A percentile compares a stretch with the other conserved stretches of the same genome.
phyloP scores from a whole-genome alignment of 1,284 basidiomycete genomes.

The Naganishia sp. region DNA sequence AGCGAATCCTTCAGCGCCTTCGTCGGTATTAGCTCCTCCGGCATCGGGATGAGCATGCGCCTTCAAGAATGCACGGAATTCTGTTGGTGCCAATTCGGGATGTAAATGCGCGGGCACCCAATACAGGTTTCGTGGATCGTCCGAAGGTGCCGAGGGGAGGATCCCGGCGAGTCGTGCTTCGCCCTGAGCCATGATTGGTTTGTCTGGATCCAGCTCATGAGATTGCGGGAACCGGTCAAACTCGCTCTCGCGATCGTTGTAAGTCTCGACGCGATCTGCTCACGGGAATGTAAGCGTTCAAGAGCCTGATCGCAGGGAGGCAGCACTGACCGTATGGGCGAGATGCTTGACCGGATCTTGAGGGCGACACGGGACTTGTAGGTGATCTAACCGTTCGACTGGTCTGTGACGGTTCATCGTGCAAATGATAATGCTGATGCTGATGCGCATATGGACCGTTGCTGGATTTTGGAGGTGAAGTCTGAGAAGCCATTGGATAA shows the following conservation, averaged over 20 bases:
- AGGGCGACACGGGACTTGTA: slow-evolving; percentile 20
- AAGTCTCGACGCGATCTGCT: neutral
- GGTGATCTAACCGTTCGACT: slow-evolving; percentile 4
- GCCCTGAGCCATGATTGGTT: slow-evolving; percentile 40
- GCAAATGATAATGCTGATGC: slow-evolving; percentile 34
- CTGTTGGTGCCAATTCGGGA: slow-evolving; percentile 93
- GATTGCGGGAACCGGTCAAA: slow-evolving; percentile 33
- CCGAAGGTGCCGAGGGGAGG: slow-evolving; percentile 2
- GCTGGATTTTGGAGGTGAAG: slow-evolving; percentile 36
- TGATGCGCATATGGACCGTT: slow-evolving; percentile 17
- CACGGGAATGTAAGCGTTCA: neutral
- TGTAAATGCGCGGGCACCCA: slow-evolving; percentile 97
- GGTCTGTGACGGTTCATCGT: slow-evolving; percentile 9
- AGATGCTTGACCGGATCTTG: neutral
- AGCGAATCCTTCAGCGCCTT: slow-evolving; percentile 6
- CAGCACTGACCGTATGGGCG: slow-evolving; percentile 5
- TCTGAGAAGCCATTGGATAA: slow-evolving; percentile 7
- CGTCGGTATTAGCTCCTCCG: slow-evolving; percentile 39
- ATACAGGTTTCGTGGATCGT: slow-evolving; percentile 81
- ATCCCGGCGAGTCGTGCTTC: slow-evolving; percentile 31
- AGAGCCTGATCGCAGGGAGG: neutral
- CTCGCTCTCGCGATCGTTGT: slow-evolving; percentile 15
- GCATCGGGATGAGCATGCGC: slow-evolving; percentile 72
- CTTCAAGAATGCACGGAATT: slow-evolving; percentile 92
- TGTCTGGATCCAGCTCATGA: slow-evolving; percentile 41